phyloP scores from a whole-genome alignment of 306 rosid species.

The Gynostemma pentaphyllum region DNA sequence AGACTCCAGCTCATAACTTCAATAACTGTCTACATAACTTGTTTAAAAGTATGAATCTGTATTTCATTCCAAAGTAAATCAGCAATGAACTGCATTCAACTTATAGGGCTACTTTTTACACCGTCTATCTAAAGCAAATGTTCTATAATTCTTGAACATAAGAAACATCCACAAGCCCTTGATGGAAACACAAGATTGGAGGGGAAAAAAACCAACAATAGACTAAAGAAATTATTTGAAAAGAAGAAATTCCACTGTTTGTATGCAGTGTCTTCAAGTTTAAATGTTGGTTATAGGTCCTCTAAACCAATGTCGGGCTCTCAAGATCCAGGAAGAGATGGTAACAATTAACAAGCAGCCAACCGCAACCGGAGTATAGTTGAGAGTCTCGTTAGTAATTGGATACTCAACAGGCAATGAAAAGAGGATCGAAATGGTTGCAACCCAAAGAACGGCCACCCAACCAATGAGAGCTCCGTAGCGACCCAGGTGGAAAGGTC shows the following conservation, averaged over 20 bases:
- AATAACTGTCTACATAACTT: neutral
- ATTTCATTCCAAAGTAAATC: neutral
- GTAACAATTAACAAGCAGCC: slow-evolving; percentile 57
- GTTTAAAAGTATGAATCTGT: neutral
- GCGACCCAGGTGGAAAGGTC: slow-evolving; percentile 81
- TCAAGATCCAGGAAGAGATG: slow-evolving; percentile 52
- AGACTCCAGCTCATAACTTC: too few species aligned
- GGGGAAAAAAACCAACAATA: neutral
- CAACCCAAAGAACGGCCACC: slow-evolving; percentile 86
- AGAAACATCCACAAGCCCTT: neutral
- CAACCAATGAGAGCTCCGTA: slow-evolving; percentile 60
- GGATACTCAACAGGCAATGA: slow-evolving; percentile 85
- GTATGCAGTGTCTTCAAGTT: slow-evolving; percentile 13
- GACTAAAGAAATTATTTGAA: neutral
- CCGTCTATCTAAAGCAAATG: neutral
- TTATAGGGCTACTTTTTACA: neutral
- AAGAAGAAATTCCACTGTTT: neutral
- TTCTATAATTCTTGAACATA: neutral
- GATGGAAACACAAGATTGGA: neutral
- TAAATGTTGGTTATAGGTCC: slow-evolving; percentile 69
- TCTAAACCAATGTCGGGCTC: slow-evolving; percentile 68
- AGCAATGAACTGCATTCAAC: neutral
- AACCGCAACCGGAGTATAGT: slow-evolving; percentile 90
- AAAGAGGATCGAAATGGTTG: slow-evolving; percentile 62
- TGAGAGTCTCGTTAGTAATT: slow-evolving; percentile 51